Base-by-base conservation (phyloP, 371 early-diverging fungal species). In the Apophysomyces ossiformis region DNA sequence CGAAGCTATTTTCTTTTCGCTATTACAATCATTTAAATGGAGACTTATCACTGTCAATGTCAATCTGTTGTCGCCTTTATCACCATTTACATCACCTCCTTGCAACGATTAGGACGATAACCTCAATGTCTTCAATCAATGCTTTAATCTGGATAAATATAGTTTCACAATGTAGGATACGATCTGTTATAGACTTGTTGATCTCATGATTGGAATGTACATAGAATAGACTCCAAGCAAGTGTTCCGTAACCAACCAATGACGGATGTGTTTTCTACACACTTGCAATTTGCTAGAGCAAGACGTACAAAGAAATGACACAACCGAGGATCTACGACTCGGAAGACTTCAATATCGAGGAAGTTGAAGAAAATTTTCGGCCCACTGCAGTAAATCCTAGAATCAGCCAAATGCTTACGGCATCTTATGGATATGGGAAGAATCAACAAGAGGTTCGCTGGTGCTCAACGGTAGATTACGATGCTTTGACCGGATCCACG, bases 401-500 rank as follows among this genome's bases (percentile, higher is more conserved):
- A 12, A 7, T 36, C 11, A 36, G 18, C 12, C 59, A 41, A 1
- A 1, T 26, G 32, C 3, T 26, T 26, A 2, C 32, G 32, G 3
- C 32, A 26, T 26, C 32, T 26, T 26, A 26, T 26, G 32, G 32
- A 26, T 3, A 26, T 26, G 32, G 32, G 32, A 26, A 26, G 32
- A 26, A 37, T 37, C 4, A 26, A 7, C 59, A 58, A 15, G 37
- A 58, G 15, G 38, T 58, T 16, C 32, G 2, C 0, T 8, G 41
- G 4, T 7, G 36, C 36, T 58, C 59, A 15, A 58, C 38, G 36
- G 1, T 1, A 0, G 59, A 58, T 18, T 41, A 41, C 15, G 39
- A 58, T 37, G 59, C 59, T 15, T 15, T 58, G 59, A 58, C 59
- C 4, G 59, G 59, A 11, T 58, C 41, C 11, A 58, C 12, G 12